A percentile compares a stretch with the other conserved stretches of the same genome.
Evolutionary conservation across 2,329 filamentous ascomycete genomes (phyloP).

Genomic region (Colletotrichum sp.): DNA sequence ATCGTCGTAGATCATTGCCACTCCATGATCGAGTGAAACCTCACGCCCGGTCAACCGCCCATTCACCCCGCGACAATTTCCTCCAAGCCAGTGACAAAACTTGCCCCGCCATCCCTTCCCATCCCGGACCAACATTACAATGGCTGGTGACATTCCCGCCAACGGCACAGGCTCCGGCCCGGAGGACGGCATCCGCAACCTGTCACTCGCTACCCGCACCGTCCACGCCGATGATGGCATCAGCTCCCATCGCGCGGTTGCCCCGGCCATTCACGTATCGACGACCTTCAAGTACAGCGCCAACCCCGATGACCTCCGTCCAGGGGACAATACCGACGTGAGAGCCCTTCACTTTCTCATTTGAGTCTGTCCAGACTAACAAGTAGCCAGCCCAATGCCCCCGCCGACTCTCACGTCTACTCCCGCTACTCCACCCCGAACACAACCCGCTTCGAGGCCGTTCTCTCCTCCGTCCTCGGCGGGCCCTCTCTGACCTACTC

Average conservation of each 20-base stretch:
- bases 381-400: conserved; percentile 49
- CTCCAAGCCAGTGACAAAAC: neutral
- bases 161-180: neutral
- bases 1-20: neutral
- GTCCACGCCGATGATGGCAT: conserved; percentile 84
- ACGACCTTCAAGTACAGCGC: conserved; percentile 86
- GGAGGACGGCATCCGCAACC: conserved; percentile 30
- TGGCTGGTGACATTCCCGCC: conserved; percentile 1
- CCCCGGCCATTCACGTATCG: conserved; percentile 87
- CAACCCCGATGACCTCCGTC: conserved; percentile 69
- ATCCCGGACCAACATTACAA: neutral
- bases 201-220: conserved; percentile 72
- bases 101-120: neutral
- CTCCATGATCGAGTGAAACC: neutral
- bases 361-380: neutral
- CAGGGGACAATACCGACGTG: conserved; percentile 61
- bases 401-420: conserved; percentile 76
- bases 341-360: conserved; percentile 26
- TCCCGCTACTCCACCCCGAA: conserved; percentile 82
- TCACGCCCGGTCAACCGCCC: neutral
- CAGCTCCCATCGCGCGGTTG: conserved; percentile 78
- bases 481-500: conserved; percentile 78
- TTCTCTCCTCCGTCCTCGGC: conserved; percentile 76
- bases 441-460: conserved; percentile 81
- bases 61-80: neutral